Conservation (phyloP, 768 basidiomycete species). For the Lactarius indigo region DNA sequence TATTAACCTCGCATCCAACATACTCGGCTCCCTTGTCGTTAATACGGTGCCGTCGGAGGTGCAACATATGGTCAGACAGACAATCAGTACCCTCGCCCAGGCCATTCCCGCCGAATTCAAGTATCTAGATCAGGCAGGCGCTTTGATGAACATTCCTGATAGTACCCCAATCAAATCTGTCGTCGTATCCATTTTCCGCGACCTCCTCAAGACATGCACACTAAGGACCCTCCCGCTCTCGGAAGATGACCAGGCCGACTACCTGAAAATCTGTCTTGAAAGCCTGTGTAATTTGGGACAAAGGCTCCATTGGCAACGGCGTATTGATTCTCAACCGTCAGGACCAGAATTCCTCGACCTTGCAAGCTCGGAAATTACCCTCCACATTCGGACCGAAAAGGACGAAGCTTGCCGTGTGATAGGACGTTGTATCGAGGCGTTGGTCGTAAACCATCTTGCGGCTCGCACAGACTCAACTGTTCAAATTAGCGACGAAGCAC, state of each 20-base stretch:
- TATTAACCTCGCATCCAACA: not conserved
- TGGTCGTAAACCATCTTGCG: not conserved
- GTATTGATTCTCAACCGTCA: not conserved
- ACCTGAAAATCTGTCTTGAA: not conserved
- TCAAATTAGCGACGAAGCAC: not conserved
- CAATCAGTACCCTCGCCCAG: not conserved
- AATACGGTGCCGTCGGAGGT: not conserved
- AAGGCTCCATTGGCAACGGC: not conserved
- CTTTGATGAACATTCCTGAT: not conserved
- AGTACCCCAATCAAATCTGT: not conserved
- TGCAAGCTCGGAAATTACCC: not conserved
- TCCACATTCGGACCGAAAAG: not conserved
- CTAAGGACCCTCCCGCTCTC: not conserved
- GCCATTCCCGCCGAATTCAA: not conserved
- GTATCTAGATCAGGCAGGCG: not conserved
- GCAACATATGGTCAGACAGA: not conserved
- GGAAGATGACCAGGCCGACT: too few species aligned
- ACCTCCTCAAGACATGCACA: not conserved
- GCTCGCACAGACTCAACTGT: not conserved
- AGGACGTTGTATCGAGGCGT: not conserved
- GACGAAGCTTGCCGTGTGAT: not conserved
- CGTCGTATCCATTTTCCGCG: not conserved
- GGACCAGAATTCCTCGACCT: not conserved
- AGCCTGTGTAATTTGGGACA: not conserved
- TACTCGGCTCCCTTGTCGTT: not conserved